phyloP scores from a whole-genome alignment of 1,284 basidiomycete species.

The Cryptococcus sp. region DNA sequence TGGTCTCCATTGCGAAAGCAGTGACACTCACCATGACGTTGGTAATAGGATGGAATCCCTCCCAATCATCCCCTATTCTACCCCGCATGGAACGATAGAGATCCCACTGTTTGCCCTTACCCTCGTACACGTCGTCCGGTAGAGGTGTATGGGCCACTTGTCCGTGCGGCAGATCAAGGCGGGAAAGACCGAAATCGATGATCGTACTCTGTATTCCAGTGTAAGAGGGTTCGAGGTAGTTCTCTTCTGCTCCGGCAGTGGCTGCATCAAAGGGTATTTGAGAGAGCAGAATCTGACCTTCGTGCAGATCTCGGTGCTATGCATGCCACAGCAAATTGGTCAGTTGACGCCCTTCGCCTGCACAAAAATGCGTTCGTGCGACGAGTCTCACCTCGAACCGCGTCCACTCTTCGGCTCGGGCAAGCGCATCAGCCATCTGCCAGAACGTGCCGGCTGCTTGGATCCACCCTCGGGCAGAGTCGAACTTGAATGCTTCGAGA shows the following conservation, averaged over 20 bases:
- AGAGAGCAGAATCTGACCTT: conserved; percentile 93
- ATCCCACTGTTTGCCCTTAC: conserved; percentile 88
- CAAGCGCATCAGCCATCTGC: conserved; percentile 78
- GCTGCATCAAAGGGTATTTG: conserved; percentile 46
- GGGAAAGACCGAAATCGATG: conserved; percentile 91
- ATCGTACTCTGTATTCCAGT: conserved; percentile 74
- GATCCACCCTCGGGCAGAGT: conserved; percentile 65
- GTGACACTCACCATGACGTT: conserved; percentile 77
- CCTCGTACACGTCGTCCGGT: conserved; percentile 79
- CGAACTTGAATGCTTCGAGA: conserved; percentile 77
- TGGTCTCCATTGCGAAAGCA: not conserved
- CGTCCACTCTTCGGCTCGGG: conserved; percentile 72
- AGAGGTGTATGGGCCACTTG: conserved; percentile 53
- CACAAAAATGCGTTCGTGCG: too few relatives aligned
- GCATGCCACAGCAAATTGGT: not conserved
- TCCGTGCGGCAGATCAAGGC: conserved; percentile 60
- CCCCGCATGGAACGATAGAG: conserved; percentile 86
- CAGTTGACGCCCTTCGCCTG: too few relatives aligned
- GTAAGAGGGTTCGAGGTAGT: conserved; percentile 44
- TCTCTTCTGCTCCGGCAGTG: not conserved
- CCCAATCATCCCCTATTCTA: conserved; percentile 65
- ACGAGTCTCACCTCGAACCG: conserved; percentile 74
- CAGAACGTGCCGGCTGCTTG: conserved; percentile 87
- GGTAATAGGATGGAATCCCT: conserved; percentile 71
- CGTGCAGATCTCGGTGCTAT: conserved; percentile 95